A percentile compares a stretch with the other conserved stretches of the same genome.
Evolutionary conservation across 2,329 filamentous ascomycete species (phyloP).

Genomic region (Dactylellina cionopaga): DNA sequence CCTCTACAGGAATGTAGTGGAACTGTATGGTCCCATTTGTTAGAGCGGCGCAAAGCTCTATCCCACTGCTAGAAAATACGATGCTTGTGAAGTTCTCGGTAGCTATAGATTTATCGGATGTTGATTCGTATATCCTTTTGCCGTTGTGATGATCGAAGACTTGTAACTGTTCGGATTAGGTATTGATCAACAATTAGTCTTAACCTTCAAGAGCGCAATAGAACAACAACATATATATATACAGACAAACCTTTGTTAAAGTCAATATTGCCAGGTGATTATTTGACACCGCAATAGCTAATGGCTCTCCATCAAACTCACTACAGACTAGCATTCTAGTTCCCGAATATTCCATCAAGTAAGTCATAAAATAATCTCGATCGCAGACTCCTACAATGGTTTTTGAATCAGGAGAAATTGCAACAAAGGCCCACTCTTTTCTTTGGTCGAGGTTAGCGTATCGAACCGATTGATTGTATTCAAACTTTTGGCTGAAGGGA

Average conservation of each 20-base stretch:
- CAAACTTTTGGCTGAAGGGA: conserved; percentile 14
- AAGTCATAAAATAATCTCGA: conserved; percentile 37
- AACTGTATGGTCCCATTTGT: conserved; percentile 48
- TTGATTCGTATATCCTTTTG: conserved; percentile 38
- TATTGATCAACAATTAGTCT: background rate
- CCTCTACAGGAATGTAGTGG: conserved; percentile 39
- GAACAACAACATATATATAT: background rate
- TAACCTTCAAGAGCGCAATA: background rate
- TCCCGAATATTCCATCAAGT: conserved; percentile 31
- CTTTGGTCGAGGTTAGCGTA: conserved; percentile 24
- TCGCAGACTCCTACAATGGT: conserved; percentile 43
- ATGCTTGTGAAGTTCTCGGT: conserved; percentile 49
- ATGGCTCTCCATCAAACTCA: conserved; percentile 41
- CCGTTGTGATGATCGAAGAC: conserved; percentile 46
- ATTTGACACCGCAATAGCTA: conserved; percentile 38
- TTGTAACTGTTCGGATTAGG: conserved; percentile 22
- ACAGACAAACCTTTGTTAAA: conserved; percentile 39
- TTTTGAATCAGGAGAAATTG: conserved; percentile 37
- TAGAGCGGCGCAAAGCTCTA: conserved; percentile 33
- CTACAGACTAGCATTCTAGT: conserved; percentile 19
- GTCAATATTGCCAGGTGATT: conserved; percentile 46
- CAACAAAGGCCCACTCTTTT: conserved; percentile 50
- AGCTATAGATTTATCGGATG: conserved; percentile 34
- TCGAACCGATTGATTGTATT: conserved; percentile 17
- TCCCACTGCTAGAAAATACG: conserved; percentile 31